Percentiles rank a stretch among this genome's conserved stretches.
Evolutionary conservation across 2,329 filamentous ascomycete species (phyloP).

Genomic region (Beauveria brongniartii): DNA sequence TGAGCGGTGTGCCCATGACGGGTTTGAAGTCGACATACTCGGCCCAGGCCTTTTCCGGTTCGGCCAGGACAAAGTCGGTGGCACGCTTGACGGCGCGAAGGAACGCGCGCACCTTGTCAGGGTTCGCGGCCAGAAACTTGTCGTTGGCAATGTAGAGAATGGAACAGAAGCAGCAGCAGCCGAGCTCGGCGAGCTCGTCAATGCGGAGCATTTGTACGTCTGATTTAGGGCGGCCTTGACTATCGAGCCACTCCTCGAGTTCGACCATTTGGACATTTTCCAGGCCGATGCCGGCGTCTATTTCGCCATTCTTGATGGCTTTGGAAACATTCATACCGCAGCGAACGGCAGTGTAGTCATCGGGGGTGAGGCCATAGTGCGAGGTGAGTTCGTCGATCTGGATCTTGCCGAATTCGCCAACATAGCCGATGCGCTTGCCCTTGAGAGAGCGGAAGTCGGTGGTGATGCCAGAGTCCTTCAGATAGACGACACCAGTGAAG

Average conservation of each 20-base stretch:
- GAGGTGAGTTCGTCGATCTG: slow-evolving; percentile 75
- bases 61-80: slow-evolving; percentile 61
- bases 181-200: slow-evolving; percentile 69
- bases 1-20: slow-evolving; percentile 57
- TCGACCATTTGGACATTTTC: slow-evolving; percentile 83
- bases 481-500: slow-evolving; percentile 71
- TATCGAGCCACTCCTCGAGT: slow-evolving; percentile 64
- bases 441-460: slow-evolving; percentile 66
- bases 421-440: slow-evolving; percentile 71
- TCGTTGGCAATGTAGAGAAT: slow-evolving; percentile 78
- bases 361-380: slow-evolving; percentile 65
- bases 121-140: slow-evolving; percentile 56
- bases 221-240: slow-evolving; percentile 51
- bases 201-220: slow-evolving; percentile 78
- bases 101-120: slow-evolving; percentile 58
- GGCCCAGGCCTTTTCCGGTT: slow-evolving; percentile 55
- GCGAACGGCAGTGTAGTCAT: slow-evolving; percentile 67
- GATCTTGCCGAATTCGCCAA: slow-evolving; percentile 76
- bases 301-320: slow-evolving; percentile 63
- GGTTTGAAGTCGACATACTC: slow-evolving; percentile 68
- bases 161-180: slow-evolving; percentile 78
- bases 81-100: slow-evolving; percentile 66
- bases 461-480: slow-evolving; percentile 67
- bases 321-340: slow-evolving; percentile 78
- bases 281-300: slow-evolving; percentile 68